These are phyloP conservation scores for Neonectria neomacrospora DNA, from an alignment of 2,329 filamentous ascomycete genomes.

Conservation along the genomic window DNA sequence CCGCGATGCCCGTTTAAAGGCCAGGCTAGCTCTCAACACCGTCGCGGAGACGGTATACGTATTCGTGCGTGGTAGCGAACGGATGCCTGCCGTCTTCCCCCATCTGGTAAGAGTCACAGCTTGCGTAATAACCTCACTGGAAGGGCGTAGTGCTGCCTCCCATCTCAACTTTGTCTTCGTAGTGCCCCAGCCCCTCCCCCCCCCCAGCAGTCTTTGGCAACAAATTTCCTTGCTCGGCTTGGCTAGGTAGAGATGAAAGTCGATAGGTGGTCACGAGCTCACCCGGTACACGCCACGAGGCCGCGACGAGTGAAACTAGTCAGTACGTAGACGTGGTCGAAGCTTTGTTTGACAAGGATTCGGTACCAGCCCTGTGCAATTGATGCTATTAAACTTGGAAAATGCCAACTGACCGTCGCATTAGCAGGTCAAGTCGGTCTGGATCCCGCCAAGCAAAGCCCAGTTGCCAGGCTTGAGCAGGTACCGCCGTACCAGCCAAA, in stretches of 20 bases:
- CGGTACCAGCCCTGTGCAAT: background rate
- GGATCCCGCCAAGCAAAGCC: background rate
- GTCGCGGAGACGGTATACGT: background rate
- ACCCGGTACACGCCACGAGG: slow-evolving; percentile 14
- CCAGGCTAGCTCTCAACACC: slow-evolving; percentile 24
- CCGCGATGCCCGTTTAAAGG: slow-evolving; percentile 6
- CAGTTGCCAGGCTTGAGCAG: slow-evolving; percentile 1
- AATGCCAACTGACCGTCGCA: background rate
- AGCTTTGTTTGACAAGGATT: background rate
- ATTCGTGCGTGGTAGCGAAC: background rate
- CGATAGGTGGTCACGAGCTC: slow-evolving; percentile 15
- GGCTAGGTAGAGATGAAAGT: slow-evolving; percentile 10
- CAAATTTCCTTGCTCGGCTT: slow-evolving; percentile 19
- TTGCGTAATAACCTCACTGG: slow-evolving; percentile 35
- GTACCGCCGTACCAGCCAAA: background rate
- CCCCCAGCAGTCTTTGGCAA: slow-evolving; percentile 8
- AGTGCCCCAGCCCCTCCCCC: slow-evolving; percentile 2
- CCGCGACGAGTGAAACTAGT: slow-evolving; percentile 9
- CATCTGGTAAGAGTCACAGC: slow-evolving; percentile 34
- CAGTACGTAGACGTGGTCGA: background rate
- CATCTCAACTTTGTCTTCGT: slow-evolving; percentile 8
- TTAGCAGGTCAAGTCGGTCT: background rate
- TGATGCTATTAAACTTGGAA: background rate
- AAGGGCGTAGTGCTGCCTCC: background rate
- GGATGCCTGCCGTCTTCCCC: slow-evolving; percentile 8